A percentile compares a stretch with the other conserved stretches of the same genome.
Evolutionary conservation across 805 yeast species (phyloP).

Genomic region (Ogataea glucozyma): DNA sequence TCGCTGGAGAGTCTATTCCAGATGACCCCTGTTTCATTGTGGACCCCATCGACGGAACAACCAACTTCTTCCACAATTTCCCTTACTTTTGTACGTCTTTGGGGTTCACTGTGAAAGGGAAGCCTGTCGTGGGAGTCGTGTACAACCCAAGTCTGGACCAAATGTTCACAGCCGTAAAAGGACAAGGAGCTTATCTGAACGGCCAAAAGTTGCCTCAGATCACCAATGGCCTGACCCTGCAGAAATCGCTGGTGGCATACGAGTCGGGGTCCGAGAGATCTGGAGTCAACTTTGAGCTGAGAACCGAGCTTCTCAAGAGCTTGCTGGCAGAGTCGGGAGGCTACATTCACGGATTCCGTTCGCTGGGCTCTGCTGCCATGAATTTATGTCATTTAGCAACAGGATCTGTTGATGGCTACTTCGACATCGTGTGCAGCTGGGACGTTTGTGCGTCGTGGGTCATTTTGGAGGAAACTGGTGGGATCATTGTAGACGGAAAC

Average conservation of each 20-base stretch:
- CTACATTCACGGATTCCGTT: conserved; percentile 60
- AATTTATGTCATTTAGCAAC: conserved; percentile 58
- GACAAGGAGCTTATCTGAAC: conserved; percentile 56
- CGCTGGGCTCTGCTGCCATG: conserved; percentile 66
- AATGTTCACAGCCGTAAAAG: conserved; percentile 55
- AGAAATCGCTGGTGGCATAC: conserved; percentile 54
- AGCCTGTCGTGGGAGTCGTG: conserved; percentile 64
- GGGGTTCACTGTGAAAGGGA: conserved; percentile 50
- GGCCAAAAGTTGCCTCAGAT: conserved; percentile 38
- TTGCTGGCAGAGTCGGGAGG: conserved; percentile 51
- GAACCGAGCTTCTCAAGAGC: conserved; percentile 48
- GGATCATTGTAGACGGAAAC: conserved; percentile 55
- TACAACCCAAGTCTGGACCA: conserved; percentile 58
- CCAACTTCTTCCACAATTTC: conserved; percentile 62
- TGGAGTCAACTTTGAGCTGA: conserved; percentile 51
- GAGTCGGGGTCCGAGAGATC: conserved; percentile 64
- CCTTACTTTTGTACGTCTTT: conserved; percentile 64
- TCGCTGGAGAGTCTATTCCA: conserved; percentile 35
- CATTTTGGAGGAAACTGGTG: conserved; percentile 60
- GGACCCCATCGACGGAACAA: conserved; percentile 68
- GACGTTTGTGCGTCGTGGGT: conserved; percentile 73
- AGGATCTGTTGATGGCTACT: conserved; percentile 60
- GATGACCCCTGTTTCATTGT: conserved; percentile 62
- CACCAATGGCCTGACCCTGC: conserved; percentile 43
- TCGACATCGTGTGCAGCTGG: conserved; percentile 66